Base-by-base conservation (phyloP, 2,329 filamentous ascomycete species). In the Harringtonia lauricola region DNA sequence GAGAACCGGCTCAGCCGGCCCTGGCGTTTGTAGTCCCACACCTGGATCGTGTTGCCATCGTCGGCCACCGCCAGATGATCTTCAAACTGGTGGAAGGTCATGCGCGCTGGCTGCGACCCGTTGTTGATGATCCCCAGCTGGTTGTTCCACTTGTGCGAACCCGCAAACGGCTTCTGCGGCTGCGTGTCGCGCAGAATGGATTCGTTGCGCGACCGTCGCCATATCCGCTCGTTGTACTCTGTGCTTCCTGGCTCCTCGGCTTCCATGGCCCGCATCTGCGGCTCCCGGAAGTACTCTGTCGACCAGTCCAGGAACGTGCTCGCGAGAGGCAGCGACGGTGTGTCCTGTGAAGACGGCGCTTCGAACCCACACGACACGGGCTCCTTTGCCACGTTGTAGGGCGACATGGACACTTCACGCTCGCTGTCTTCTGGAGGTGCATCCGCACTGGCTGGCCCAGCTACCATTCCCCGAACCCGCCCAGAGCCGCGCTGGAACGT, bases 81-180 rank as follows among this genome's bases (percentile, higher is more conserved):
- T 59, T 98, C 92, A 54, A 95, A 98, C 59, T 98, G 92, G 64
- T 98, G 92, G 61, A 96, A 95, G 6, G 86, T 84, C 81, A 98
- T 85, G 65, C 89, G 94, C 50, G 82, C 79, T 0, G 92, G 90
- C 59, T 95, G 92, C 28, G 83, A 84, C 26, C 82, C 80, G 52
- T 95, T 96, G 57, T 90, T 89, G 58, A 95, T 80, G 49, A 94
- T 83, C 17, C 84, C 83, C 39, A 82, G 72, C 36, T 86, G 81
- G 48, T 83, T 82, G 54, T 87, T 89, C 90, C 92, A 98, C 54
- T 81, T 83, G 55, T 86, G 84, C 44, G 74, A 85, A 13, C 87
- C 84, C 0, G 92, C 89, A 53, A 86, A 81, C 43, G 87, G 82
- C 59, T 98, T 98, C 51, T 94, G 77, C 1, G 90, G 90, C 57